Evolutionary conservation across 129 eudicot species (phyloP).

Genomic region (Centrapalus pauciflorus): DNA sequence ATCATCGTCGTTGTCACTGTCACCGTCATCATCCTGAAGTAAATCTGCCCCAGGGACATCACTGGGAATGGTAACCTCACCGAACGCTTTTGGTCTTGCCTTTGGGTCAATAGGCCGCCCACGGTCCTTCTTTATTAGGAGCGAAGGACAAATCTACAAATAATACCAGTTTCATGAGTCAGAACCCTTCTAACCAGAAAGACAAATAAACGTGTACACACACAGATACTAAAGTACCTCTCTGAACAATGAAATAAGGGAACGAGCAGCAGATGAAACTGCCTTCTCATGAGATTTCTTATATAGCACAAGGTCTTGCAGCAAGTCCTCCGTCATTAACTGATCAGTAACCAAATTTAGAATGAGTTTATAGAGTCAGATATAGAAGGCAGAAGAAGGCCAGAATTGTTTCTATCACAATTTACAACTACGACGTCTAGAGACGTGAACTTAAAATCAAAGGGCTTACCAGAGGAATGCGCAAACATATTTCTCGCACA

Average conservation of each 20-base stretch:
- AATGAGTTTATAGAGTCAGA: background rate
- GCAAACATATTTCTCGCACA: conserved; percentile 89
- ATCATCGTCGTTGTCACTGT: conserved; percentile 15
- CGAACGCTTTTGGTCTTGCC: conserved; percentile 92
- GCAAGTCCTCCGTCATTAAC: conserved; percentile 96
- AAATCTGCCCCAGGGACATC: conserved; percentile 82
- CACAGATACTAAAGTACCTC: conserved; percentile 43
- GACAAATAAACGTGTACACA: background rate
- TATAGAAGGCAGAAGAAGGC: too few species aligned
- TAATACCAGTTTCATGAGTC: conserved; percentile 10
- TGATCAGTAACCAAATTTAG: conserved; percentile 25
- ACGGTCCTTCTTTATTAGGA: conserved; percentile 82
- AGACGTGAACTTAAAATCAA: background rate
- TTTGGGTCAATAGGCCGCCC: conserved; percentile 78
- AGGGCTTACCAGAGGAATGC: conserved; percentile 80
- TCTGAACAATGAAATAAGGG: conserved; percentile 85
- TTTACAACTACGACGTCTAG: background rate
- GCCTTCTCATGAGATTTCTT: conserved; percentile 87
- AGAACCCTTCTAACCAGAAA: background rate
- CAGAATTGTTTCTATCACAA: background rate
- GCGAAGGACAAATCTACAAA: conserved; percentile 83
- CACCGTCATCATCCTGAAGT: conserved; percentile 37
- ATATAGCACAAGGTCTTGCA: conserved; percentile 93
- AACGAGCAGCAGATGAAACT: conserved; percentile 92
- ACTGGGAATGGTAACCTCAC: conserved; percentile 66